phyloP scores from a whole-genome alignment of 805 yeast species.

The Wickerhamomyces bovis region DNA sequence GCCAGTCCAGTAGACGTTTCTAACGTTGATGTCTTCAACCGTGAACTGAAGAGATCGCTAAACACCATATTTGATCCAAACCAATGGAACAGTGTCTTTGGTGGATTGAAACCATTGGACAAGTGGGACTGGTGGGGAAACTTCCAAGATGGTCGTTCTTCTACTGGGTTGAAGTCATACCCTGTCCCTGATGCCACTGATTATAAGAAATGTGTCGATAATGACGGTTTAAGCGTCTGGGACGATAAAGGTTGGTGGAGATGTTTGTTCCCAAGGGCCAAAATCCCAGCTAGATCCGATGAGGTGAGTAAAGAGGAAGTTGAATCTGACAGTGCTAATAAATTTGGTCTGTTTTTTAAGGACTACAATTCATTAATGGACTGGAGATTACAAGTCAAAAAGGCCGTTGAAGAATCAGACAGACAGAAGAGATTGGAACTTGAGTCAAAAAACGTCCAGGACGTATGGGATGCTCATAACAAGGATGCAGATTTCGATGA shows the following conservation, averaged over 20 bases:
- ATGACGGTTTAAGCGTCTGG: constrained; percentile 75
- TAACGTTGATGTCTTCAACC: not conserved
- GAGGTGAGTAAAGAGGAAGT: constrained; percentile 53
- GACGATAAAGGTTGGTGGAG: constrained; percentile 84
- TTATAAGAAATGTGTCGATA: constrained; percentile 56
- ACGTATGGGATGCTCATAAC: constrained; percentile 22
- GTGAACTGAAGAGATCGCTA: constrained; percentile 1
- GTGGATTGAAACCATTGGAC: constrained; percentile 3
- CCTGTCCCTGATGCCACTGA: constrained; percentile 54
- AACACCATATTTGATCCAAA: constrained; percentile 4
- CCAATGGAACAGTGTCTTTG: constrained; percentile 3
- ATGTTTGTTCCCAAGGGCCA: constrained; percentile 69
- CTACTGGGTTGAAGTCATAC: constrained; percentile 42
- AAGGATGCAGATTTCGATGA: constrained; percentile 16
- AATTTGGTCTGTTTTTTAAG: constrained; percentile 54
- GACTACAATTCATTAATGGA: constrained; percentile 59
- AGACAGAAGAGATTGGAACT: constrained; percentile 8
- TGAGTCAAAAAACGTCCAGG: constrained; percentile 11
- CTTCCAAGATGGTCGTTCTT: constrained; percentile 8
- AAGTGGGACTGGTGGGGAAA: constrained; percentile 11
- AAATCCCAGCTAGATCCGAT: constrained; percentile 23
- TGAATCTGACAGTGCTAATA: constrained; percentile 35
- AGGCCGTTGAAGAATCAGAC: constrained; percentile 36
- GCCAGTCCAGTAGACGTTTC: constrained; percentile 1
- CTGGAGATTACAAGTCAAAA: constrained; percentile 58